phyloP scores from a whole-genome alignment of 1,284 basidiomycete genomes.

The Puccinia novopanici region DNA sequence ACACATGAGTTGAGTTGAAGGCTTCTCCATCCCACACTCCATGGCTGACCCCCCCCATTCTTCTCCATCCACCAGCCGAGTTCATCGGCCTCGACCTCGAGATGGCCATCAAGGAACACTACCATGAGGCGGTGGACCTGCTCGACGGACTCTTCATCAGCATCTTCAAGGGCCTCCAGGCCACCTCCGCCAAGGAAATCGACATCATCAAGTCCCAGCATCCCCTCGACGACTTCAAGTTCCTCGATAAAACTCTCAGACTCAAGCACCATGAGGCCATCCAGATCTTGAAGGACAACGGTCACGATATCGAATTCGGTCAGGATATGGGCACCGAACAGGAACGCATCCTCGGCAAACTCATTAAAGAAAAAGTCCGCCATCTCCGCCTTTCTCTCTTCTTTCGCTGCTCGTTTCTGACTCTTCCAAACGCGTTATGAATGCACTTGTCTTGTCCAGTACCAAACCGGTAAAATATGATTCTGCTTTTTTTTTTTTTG shows the following conservation, averaged over 20 bases:
- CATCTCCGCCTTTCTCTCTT: neutral
- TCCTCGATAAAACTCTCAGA: conserved; percentile 60
- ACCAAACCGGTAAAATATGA: conserved; percentile 15
- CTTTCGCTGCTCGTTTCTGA: neutral
- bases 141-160: conserved; percentile 58
- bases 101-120: conserved; percentile 97
- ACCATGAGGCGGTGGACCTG: conserved; percentile 70
- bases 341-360: conserved; percentile 44
- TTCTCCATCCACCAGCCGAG: conserved; percentile 64
- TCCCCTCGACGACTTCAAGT: conserved; percentile 69
- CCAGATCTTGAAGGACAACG: conserved; percentile 65
- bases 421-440: neutral
- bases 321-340: conserved; percentile 75
- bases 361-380: conserved; percentile 40
- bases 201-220: conserved; percentile 80
- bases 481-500: too few species aligned
- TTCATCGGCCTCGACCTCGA: conserved; percentile 99
- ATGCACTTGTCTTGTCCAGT: neutral
- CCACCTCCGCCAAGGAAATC: conserved; percentile 77
- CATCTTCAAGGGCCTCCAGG: conserved; percentile 60
- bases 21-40: neutral
- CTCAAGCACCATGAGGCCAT: conserved; percentile 85
- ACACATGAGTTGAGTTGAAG: conserved; percentile 69
- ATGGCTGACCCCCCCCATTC: neutral
- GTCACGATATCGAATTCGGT: conserved; percentile 59